Evolutionary conservation across 306 rosid genomes (phyloP).

Genomic region (Quercus wislizeni): DNA sequence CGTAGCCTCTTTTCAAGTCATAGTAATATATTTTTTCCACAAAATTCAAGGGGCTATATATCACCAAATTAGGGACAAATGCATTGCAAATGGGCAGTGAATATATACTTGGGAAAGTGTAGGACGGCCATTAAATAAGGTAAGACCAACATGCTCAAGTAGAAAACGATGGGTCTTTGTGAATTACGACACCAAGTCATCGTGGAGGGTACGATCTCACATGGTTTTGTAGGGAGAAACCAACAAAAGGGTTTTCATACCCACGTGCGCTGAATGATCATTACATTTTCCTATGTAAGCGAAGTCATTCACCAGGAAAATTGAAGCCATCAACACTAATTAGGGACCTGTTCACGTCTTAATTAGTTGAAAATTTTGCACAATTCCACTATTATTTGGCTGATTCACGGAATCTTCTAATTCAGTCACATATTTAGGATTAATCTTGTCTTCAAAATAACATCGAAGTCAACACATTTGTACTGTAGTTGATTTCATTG

Average conservation of each 20-base stretch:
- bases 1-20: not conserved
- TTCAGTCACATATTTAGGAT: too few species aligned
- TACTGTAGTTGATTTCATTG: too few species aligned
- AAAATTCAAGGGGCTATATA: not conserved
- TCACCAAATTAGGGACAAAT: not conserved
- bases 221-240: slow-evolving; percentile 40
- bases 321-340: not conserved
- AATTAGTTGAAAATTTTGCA: not conserved
- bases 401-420: not conserved
- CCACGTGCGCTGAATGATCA: slow-evolving; percentile 37
- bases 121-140: slow-evolving; percentile 24
- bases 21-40: too few species aligned
- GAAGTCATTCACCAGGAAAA: not conserved
- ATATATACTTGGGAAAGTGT: not conserved
- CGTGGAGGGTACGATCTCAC: slow-evolving; percentile 36
- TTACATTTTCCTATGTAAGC: not conserved
- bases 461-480: too few species aligned
- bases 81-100: not conserved
- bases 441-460: too few species aligned
- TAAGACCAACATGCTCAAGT: slow-evolving; percentile 52
- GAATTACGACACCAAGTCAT: slow-evolving; percentile 29
- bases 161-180: slow-evolving; percentile 42
- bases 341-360: not conserved
- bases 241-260: slow-evolving; percentile 23
- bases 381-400: not conserved